phyloP scores from a whole-genome alignment of 116 monocot genomes.

The Iris pallida region DNA sequence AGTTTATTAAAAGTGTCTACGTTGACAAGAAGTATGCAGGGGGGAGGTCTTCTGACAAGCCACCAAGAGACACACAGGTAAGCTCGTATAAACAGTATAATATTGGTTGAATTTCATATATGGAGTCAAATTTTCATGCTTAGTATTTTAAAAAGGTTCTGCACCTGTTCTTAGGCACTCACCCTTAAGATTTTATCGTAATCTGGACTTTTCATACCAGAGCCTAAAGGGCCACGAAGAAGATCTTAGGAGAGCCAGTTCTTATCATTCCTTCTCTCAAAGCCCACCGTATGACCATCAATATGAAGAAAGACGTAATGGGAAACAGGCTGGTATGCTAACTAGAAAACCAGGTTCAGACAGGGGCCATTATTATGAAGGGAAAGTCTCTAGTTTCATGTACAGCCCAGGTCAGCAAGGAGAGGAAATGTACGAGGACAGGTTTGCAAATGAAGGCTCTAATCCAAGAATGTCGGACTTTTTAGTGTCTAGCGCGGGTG shows the following conservation, averaged over 20 bases:
- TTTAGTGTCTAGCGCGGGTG: slow-evolving; percentile 63
- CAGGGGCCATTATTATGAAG: slow-evolving; percentile 55
- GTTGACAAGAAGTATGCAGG: slow-evolving; percentile 87
- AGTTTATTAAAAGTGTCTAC: slow-evolving; percentile 86
- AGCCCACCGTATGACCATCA: slow-evolving; percentile 95
- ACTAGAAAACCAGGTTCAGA: slow-evolving; percentile 72
- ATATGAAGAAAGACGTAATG: slow-evolving; percentile 81
- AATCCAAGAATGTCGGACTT: slow-evolving; percentile 60
- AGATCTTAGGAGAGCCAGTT: slow-evolving; percentile 68
- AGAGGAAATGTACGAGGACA: slow-evolving; percentile 66
- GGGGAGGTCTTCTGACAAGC: slow-evolving; percentile 53
- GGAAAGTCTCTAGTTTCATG: slow-evolving; percentile 47
- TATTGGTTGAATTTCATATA: background rate
- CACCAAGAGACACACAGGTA: slow-evolving; percentile 69
- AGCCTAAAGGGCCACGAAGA: slow-evolving; percentile 50
- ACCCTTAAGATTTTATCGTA: background rate
- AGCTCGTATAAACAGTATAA: background rate
- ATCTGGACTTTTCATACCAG: slow-evolving; percentile 17
- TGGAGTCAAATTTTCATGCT: background rate
- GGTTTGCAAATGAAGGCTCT: slow-evolving; percentile 71
- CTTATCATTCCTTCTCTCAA: slow-evolving; percentile 95
- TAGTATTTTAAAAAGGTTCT: background rate
- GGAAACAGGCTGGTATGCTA: slow-evolving; percentile 50
- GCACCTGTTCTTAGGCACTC: background rate
- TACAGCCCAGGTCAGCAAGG: slow-evolving; percentile 52